Evolutionary conservation across 495 filamentous ascomycete genomes (phyloP), one percentile per base, ranked within the genome.

Genomic region (Penicillium longicatenatum): DNA sequence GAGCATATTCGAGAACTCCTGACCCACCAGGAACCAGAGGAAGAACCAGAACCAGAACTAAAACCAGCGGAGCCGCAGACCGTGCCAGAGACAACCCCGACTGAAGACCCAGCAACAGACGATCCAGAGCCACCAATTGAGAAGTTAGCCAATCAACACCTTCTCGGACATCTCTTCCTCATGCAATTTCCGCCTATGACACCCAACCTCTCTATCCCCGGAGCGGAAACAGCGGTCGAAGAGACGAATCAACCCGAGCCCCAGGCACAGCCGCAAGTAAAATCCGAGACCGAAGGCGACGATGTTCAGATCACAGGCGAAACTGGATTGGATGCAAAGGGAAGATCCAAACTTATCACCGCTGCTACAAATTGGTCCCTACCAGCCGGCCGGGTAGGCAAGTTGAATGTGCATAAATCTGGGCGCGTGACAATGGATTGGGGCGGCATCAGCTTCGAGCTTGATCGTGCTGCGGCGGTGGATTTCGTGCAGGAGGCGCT

Each of bases 161-260:
- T 61, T 33, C 62, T 76, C 17, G 77, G 79, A 21, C 70, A 75
- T 37, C 67, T 82, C 24, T 83, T 80, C 67, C 66, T 84, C 19
- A 77, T 84, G 66, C 81, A 84, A 60, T 79, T 84, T 63, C 82
- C 82, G 9, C 81, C 81, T 3, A 73, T 82, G 61, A 76, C 81
- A 0, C 82, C 82, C 49, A 77, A 75, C 53, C 75, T 84, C 48
- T 59, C 68, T 22, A 54, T 78, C 14, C 66, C 74, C 6, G 68
- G 62, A 29, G 48, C 43, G 21, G 53, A 66, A 24, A 57, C 49
- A 33, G 8, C 55, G 11, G 35, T 54, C 29, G 46, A 48, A 42
- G 42, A 31, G 26, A 24, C 52, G 39, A 49, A 43, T 20, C 48
- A 16, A 5, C 33, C 29, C n/a, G 30, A 53, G 20, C 21, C 33